phyloP scores from a whole-genome alignment of 305 asterid genomes.

The Fraxinus ornus region DNA sequence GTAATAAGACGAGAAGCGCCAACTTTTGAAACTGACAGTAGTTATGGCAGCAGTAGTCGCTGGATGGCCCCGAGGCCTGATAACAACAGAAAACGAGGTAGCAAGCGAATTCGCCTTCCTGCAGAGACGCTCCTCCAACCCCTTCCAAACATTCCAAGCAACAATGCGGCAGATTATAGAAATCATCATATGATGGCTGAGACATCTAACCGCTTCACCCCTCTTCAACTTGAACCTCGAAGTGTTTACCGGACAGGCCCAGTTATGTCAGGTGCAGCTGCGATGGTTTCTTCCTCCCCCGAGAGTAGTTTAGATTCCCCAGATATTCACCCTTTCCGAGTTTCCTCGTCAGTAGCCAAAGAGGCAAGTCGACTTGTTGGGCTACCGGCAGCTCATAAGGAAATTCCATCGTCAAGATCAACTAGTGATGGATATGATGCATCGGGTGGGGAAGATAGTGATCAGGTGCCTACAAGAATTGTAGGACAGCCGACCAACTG shows the following conservation, averaged over 20 bases:
- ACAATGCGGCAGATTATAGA: constrained; percentile 34
- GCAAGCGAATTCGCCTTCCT: constrained; percentile 80
- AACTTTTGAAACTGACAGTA: constrained; percentile 59
- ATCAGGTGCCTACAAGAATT: constrained; percentile 64
- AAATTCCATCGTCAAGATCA: constrained; percentile 71
- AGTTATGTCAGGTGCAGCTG: constrained; percentile 39
- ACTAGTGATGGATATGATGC: constrained; percentile 98
- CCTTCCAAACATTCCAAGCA: constrained; percentile 34
- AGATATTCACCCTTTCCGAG: constrained; percentile 64
- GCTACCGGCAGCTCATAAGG: constrained; percentile 44
- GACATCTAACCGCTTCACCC: constrained; percentile 57
- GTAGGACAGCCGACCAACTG: constrained; percentile 59
- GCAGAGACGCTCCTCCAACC: constrained; percentile 62
- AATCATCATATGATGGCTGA: constrained; percentile 35
- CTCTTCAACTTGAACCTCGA: constrained; percentile 73
- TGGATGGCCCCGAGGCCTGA: constrained; percentile 48
- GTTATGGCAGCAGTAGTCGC: constrained; percentile 71
- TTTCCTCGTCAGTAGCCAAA: constrained; percentile 59
- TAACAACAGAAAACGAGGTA: constrained; percentile 58
- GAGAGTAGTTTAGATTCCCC: constrained; percentile 94
- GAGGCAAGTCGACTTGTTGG: constrained; percentile 56
- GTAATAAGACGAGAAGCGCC: constrained; percentile 49
- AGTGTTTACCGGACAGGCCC: constrained; percentile 46
- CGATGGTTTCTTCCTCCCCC: constrained; percentile 67
- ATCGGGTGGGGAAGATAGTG: constrained; percentile 98